Base-by-base conservation (phyloP, 1,284 basidiomycete genomes). In the Vanrija humicola region DNA sequence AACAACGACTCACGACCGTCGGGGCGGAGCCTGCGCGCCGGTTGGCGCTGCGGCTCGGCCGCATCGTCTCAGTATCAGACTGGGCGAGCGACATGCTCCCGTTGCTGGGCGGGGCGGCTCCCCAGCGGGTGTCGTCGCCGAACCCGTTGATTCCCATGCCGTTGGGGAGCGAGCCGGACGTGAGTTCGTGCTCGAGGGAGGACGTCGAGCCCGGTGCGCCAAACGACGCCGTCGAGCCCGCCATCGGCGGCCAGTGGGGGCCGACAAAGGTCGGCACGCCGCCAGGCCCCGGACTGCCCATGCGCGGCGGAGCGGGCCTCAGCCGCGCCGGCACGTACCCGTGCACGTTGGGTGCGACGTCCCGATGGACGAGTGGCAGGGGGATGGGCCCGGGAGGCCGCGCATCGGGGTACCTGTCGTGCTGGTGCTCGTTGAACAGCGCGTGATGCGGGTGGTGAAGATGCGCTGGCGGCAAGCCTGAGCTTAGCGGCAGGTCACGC, bases 311-410 rank as follows among this genome's bases (percentile, higher is more conserved):
- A 1, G 43, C 42, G 3, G 40, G 50, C 8, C 55, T 43, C 25
- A 52, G 25, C n/a, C 38, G 50, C 3, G 38, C 16, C 2, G 55
- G 55, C 3, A 56, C 50, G 26, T 56, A 52, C 1, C 55, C 55
- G 34, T 56, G 46, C 10, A 56, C 38, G 10, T 16, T 38, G 7
- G 42, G 55, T 43, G 43, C 40, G 26, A 16, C 12, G 26, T 26
- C 48, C 8, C 23, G 12, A 43, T 50, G 14, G 9, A 26, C 16
- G 38, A 10, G 21, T 14, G 38, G 38, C 16, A 15, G 15, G 23
- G 47, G 43, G 3, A 21, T 16, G 16, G 34, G 26, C 25, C n/a
- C 28, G 18, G 46, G 18, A 19, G 34, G 29, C 9, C 26, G 28
- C 9, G 25, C 12, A 10, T 50, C 42, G 25, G 23, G 29, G 38